Conservation (phyloP, 176 grass and related monocot genomes). For the Neostapfia colusana region DNA sequence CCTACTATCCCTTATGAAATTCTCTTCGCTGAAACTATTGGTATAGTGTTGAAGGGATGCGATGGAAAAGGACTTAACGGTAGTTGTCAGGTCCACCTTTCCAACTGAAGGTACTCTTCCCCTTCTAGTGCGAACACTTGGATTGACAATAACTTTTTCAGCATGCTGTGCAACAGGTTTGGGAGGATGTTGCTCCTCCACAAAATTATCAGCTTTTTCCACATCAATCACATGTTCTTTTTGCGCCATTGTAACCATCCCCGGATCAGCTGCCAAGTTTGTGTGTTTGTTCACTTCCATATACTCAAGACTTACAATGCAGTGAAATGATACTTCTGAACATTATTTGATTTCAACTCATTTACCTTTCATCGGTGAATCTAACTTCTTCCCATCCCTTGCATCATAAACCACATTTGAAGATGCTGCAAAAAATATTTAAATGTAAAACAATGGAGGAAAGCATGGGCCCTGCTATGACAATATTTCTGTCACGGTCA, state of each 20-base stretch:
- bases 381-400: conserved; percentile 35
- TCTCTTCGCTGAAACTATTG: conserved; percentile 80
- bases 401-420: conserved; percentile 32
- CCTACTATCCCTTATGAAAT: conserved; percentile 80
- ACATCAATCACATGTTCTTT: conserved; percentile 70
- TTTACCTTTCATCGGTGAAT: conserved; percentile 47
- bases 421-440: conserved; percentile 41
- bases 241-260: conserved; percentile 42
- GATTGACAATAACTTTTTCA: conserved; percentile 48
- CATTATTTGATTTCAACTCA: conserved; percentile 16
- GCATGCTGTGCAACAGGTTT: conserved; percentile 28
- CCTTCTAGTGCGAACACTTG: conserved; percentile 54
- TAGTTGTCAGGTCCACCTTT: conserved; percentile 53
- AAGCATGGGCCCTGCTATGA: conserved; percentile 21
- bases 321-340: neutral
- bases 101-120: conserved; percentile 46
- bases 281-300: conserved; percentile 28
- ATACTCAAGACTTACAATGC: conserved; percentile 4
- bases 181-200: conserved; percentile 45
- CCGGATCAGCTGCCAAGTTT: conserved; percentile 38
- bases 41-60: conserved; percentile 87
- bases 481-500: neutral
- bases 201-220: conserved; percentile 51
- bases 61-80: conserved; percentile 77
- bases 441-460: conserved; percentile 16